Conservation (phyloP, 1,139 yeast genomes). For the Geotrichum europaeum region DNA sequence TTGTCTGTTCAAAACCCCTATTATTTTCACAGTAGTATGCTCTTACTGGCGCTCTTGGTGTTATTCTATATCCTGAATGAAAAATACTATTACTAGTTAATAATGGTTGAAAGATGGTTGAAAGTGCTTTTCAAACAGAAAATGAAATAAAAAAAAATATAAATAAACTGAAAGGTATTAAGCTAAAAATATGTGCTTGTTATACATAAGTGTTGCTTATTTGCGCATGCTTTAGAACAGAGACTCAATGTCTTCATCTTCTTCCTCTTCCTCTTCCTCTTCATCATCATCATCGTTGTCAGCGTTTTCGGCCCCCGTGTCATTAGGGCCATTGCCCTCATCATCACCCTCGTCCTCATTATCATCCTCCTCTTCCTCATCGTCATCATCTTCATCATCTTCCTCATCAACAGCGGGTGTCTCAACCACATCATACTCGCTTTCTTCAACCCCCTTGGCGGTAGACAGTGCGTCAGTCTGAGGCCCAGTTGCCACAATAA, state of each 20-base stretch:
- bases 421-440: background rate
- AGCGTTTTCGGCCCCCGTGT: slow-evolving; percentile 32
- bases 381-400: slow-evolving; percentile 25
- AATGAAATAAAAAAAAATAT: background rate
- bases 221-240: background rate
- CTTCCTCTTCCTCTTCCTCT: slow-evolving; percentile 36
- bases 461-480: background rate
- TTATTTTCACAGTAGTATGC: too few species aligned
- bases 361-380: slow-evolving; percentile 24
- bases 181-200: background rate
- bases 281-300: slow-evolving; percentile 36
- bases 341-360: slow-evolving; percentile 27
- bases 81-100: too few species aligned
- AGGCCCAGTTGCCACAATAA: background rate
- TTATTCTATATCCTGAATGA: background rate
- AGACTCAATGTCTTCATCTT: slow-evolving; percentile 30
- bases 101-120: background rate
- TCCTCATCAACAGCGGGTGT: slow-evolving; percentile 24
- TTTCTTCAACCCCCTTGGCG: background rate
- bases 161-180: background rate
- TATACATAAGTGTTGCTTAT: background rate
- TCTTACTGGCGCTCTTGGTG: too few species aligned
- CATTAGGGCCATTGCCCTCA: slow-evolving; percentile 32
- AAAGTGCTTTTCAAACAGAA: background rate
- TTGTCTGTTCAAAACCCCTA: too few species aligned